A percentile compares a stretch with the other conserved stretches of the same genome.
These are phyloP conservation scores for Dispira simplex DNA, from an alignment of 192 early-diverging fungal genomes.

Conservation along the genomic window DNA sequence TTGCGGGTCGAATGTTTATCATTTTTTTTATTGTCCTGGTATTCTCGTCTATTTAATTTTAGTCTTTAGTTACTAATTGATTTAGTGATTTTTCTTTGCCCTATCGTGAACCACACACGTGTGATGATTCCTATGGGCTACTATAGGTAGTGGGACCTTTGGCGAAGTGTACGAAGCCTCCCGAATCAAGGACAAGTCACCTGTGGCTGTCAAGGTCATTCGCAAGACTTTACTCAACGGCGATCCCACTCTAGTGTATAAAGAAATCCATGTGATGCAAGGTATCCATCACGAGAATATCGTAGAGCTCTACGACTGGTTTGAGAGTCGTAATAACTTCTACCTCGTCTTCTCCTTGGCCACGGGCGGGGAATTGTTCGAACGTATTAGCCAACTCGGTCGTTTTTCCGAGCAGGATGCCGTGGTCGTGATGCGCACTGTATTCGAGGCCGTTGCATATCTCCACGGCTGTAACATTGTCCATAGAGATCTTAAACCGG, in stretches of 20 bases:
- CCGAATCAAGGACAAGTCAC: constrained; percentile 48
- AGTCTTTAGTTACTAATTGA: too few species aligned
- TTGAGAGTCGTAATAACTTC: constrained; percentile 59
- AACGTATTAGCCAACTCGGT: constrained; percentile 61
- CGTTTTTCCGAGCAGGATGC: constrained; percentile 74
- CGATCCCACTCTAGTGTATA: constrained; percentile 76
- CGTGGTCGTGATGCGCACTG: constrained; percentile 50
- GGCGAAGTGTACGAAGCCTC: constrained; percentile 54
- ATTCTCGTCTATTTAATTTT: too few species aligned
- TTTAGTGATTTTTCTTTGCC: too few species aligned
- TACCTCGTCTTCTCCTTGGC: constrained; percentile 64
- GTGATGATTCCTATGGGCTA: too few species aligned
- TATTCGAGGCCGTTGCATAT: constrained; percentile 64
- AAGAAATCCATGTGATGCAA: constrained; percentile 80
- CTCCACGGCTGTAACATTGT: constrained; percentile 78
- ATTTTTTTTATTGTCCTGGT: too few species aligned
- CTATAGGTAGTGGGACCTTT: constrained; percentile 44
- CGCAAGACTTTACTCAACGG: constrained; percentile 66
- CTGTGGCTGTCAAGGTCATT: constrained; percentile 87
- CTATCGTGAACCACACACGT: too few species aligned
- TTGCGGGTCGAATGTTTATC: too few species aligned
- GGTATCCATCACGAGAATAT: constrained; percentile 76
- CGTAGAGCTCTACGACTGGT: constrained; percentile 59
- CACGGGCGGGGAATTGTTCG: constrained; percentile 80
- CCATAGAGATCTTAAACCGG: constrained; percentile 74